phyloP scores from a whole-genome alignment of 1,284 basidiomycete species.

The Kwoniella shivajii region DNA sequence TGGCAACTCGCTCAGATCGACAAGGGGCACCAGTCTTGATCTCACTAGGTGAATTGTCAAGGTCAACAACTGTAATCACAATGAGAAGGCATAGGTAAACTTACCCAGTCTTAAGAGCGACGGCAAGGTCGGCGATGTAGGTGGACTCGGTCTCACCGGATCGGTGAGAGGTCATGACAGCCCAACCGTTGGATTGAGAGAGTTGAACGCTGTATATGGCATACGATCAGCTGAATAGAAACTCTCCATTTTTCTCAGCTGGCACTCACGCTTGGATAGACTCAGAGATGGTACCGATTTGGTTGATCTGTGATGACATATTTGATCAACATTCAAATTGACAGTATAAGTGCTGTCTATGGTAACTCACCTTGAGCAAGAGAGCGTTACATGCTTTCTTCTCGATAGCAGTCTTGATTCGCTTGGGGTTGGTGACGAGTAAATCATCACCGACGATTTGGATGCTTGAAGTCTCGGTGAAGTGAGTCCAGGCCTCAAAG shows the following conservation, averaged over 20 bases:
- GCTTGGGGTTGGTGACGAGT: slow-evolving; percentile 96
- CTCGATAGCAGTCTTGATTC: slow-evolving; percentile 99
- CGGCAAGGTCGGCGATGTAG: slow-evolving; percentile 94
- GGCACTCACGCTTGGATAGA: slow-evolving; percentile 64
- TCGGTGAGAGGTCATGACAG: slow-evolving; percentile 99
- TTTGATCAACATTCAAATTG: neutral
- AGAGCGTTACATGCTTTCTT: slow-evolving; percentile 99
- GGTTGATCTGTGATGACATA: slow-evolving; percentile 68
- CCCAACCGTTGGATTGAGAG: slow-evolving; percentile 95
- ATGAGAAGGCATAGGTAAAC: slow-evolving; percentile 9
- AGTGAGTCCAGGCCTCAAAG: slow-evolving; percentile 97
- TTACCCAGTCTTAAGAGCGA: slow-evolving; percentile 73
- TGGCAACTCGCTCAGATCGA: slow-evolving; percentile 89
- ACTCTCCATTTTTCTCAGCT: neutral
- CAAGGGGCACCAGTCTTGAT: slow-evolving; percentile 99
- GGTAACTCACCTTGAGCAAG: slow-evolving; percentile 76
- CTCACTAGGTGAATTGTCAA: slow-evolving; percentile 63
- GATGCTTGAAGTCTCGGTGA: slow-evolving; percentile 63
- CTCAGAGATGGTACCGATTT: slow-evolving; percentile 99
- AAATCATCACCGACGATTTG: slow-evolving; percentile 97
- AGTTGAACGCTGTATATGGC: slow-evolving; percentile 84
- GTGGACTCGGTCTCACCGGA: slow-evolving; percentile 96
- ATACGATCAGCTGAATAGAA: neutral
- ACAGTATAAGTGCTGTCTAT: neutral
- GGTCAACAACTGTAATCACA: neutral